Base-by-base conservation (phyloP, 176 grass and related monocot genomes). In the Aegilops sharonensis region DNA sequence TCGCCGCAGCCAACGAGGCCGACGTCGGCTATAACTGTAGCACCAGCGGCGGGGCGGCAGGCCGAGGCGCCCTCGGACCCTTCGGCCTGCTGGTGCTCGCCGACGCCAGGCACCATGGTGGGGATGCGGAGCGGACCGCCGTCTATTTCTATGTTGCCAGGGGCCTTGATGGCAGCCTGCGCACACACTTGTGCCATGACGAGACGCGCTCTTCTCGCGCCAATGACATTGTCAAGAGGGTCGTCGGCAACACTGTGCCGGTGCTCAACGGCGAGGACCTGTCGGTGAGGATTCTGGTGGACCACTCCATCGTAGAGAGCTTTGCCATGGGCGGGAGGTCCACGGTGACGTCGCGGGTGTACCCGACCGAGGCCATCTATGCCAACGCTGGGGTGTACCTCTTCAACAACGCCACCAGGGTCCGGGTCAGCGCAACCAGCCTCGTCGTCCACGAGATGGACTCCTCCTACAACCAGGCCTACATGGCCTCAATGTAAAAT, bases 231-330 rank as follows among this genome's bases (percentile, higher is more conserved):
- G 88, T 95, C 5, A 98, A 98, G 90, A 81, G 85, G 61, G 85
- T 95, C 13, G 93, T 98, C 4, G 96, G 96, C 79, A 95, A 52
- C 81, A n/a, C 59, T 13, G 86, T 98, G 24, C 91, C 90, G 2
- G 96, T 98, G 17, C 93, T 98, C 18, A 35, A 75, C 6, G 90
- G 87, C 7, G 96, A 98, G 83, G 78, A 43, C 3, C 40, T 98
- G 12, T 72, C 92, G 1, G 11, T 98, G 18, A 77, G 96, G 81
- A 85, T 98, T 5, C 60, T 98, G 84, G 92, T 98, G 59, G 96
- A 98, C 80, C 96, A 98, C 80, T 98, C 96, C 27, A 98, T 98
- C 13, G 87, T 98, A 0, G 96, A 98, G 69, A 93, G 93, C 76
- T 98, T 98, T 77, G 96, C 86, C 10, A 90, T 92, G 89, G 84